A percentile compares a stretch with the other conserved stretches of the same genome.
Evolutionary conservation across 805 yeast genomes (phyloP).

Genomic region (Candida krabiensis): DNA sequence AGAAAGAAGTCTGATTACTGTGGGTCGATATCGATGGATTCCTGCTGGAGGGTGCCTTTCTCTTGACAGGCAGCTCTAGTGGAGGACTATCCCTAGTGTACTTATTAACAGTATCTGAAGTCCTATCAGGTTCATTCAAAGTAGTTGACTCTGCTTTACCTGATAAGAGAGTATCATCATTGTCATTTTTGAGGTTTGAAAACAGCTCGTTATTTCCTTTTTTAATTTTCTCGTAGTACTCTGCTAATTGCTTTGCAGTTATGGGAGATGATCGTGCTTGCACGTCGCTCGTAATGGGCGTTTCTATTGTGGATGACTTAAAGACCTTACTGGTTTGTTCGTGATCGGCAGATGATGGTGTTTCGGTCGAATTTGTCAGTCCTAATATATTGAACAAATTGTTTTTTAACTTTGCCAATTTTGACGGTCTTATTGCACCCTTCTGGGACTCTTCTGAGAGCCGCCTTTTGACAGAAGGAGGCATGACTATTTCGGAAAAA

Average conservation of each 20-base stretch:
- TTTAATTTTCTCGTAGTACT: conserved; percentile 28
- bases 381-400: conserved; percentile 12
- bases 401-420: conserved; percentile 15
- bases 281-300: neutral
- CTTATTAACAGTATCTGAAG: neutral
- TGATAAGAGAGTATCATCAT: conserved; percentile 3
- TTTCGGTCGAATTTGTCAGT: neutral
- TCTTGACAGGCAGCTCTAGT: conserved; percentile 2
- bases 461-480: conserved; percentile 14
- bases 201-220: conserved; percentile 20
- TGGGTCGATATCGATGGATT: neutral
- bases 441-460: conserved; percentile 10
- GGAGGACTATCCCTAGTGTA: neutral
- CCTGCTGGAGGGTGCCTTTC: conserved; percentile 2
- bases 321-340: neutral
- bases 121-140: conserved; percentile 6
- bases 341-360: neutral
- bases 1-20: neutral
- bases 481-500: conserved; percentile 6
- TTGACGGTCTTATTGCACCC: conserved; percentile 14
- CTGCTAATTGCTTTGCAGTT: conserved; percentile 28
- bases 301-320: neutral
- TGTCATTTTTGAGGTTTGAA: conserved; percentile 14
- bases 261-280: conserved; percentile 14
- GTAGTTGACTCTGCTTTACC: conserved; percentile 15